A percentile compares a stretch with the other conserved stretches of the same genome.
Evolutionary conservation across 371 early-diverging fungal genomes (phyloP).

Genomic region (Apophysomyces trapeziformis): DNA sequence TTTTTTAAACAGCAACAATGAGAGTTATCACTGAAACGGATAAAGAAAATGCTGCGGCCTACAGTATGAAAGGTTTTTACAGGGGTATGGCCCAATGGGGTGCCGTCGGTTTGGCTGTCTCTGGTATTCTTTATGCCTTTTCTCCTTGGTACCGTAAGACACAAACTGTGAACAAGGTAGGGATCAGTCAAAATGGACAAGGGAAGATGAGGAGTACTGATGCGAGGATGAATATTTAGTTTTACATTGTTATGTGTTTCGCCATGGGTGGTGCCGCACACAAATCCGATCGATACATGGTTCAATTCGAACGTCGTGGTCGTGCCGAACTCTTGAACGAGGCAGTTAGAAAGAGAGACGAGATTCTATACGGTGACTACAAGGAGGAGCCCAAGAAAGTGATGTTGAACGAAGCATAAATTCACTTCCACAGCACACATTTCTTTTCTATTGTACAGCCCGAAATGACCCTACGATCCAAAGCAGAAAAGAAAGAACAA

Average conservation of each 20-base stretch:
- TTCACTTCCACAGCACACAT: neutral
- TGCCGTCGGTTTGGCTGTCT: slow-evolving; percentile 51
- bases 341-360: slow-evolving; percentile 46
- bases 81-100: slow-evolving; percentile 56
- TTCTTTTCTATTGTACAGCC: neutral
- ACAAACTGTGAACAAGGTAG: slow-evolving; percentile 57
- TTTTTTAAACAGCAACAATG: slow-evolving; percentile 29
- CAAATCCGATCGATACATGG: slow-evolving; percentile 58
- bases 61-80: slow-evolving; percentile 59
- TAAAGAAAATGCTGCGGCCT: slow-evolving; percentile 46
- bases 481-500: slow-evolving; percentile 9
- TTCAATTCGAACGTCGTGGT: slow-evolving; percentile 57
- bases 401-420: slow-evolving; percentile 7
- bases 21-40: slow-evolving; percentile 49
- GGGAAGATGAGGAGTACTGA: neutral
- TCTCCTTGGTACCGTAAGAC: slow-evolving; percentile 53
- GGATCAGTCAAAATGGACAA: neutral
- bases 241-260: slow-evolving; percentile 59
- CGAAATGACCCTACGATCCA: no score
- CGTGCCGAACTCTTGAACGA: slow-evolving; percentile 49
- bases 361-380: slow-evolving; percentile 45
- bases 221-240: slow-evolving; percentile 26
- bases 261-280: slow-evolving; percentile 56
- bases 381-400: slow-evolving; percentile 20
- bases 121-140: slow-evolving; percentile 46